Evolutionary conservation across 139 green algal genomes (phyloP), one percentile per base, ranked within the genome.

Genomic region (Astrephomene gubernaculifera): DNA sequence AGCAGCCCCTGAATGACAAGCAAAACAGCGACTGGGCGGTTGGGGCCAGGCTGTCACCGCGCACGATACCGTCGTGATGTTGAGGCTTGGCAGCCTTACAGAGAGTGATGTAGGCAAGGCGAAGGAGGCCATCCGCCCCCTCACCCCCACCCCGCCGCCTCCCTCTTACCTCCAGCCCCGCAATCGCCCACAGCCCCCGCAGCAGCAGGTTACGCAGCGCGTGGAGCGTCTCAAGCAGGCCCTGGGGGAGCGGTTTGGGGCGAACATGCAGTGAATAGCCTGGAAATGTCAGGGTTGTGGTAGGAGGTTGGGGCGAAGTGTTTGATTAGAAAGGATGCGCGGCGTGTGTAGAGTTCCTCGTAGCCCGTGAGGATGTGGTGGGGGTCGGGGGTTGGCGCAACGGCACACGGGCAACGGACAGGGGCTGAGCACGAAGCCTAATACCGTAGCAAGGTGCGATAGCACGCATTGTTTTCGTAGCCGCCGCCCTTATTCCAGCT

Each of bases 141-240:
- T 24, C 57, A n/a, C 57, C 57, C 19, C 57, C 14, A 35, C 57
- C 57, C 57, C 9, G 57, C 57, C 22, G 17, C 57, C 29, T n/a
- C 57, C 57, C 57, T 9, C 57, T 65, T 41, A 84, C 78, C 78
- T 84, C 78, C 31, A 84, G 61, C 5, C 78, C 78, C 29, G 78
- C 78, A 29, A 84, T 84, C 43, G 78, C 78, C 78, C 61, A 74
- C 22, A 84, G 63, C 0, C 78, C 78, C 43, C 78, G 38, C 78
- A 84, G 78, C 61, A 84, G 78, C 63, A 84, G 78, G 78, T 65
- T 84, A 12, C 78, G 78, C 54, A 84, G 41, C 9, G 78, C 78
- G 78, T 84, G 78, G 17, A 84, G 78, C 31, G 78, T 84, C 54
- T 25, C 19, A 39, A 84, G 63, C 78, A 84, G 64, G 6, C 78